These are phyloP conservation scores for Trametes gibbosa DNA, from an alignment of 768 basidiomycete species.

Conservation along the genomic window DNA sequence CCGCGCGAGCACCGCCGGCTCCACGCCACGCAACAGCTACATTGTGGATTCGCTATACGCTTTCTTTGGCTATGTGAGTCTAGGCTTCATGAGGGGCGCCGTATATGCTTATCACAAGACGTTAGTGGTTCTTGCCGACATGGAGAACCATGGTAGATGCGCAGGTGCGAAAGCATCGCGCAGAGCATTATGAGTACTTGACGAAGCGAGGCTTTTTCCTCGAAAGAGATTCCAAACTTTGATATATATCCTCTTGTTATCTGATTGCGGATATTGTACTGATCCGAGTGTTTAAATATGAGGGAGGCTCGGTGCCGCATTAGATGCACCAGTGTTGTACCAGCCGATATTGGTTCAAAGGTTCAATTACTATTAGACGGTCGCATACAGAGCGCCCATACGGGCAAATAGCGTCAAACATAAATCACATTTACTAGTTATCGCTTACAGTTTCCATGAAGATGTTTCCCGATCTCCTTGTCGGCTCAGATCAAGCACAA, in stretches of 20 bases:
- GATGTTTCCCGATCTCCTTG: too few relatives aligned
- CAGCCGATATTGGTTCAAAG: too few relatives aligned
- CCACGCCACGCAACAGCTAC: conserved; percentile 56
- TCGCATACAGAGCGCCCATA: background rate
- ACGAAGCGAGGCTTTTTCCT: background rate
- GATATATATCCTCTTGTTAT: too few relatives aligned
- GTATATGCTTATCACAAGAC: background rate
- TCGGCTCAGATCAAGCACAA: too few relatives aligned
- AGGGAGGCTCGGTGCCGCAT: too few relatives aligned
- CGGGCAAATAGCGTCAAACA: background rate
- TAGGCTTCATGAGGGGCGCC: background rate
- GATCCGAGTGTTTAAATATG: too few relatives aligned
- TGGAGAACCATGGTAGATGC: conserved; percentile 40
- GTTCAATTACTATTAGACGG: background rate
- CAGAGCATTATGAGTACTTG: conserved; percentile 38
- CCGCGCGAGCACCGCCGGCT: conserved; percentile 64
- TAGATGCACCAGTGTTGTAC: too few relatives aligned
- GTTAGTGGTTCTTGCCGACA: conserved; percentile 36
- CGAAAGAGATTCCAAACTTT: too few relatives aligned
- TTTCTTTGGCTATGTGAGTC: conserved; percentile 34
- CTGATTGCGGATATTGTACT: too few relatives aligned
- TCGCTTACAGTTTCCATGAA: too few relatives aligned
- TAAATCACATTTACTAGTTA: background rate
- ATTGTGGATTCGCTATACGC: conserved; percentile 50
- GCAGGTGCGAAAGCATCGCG: conserved; percentile 31